Evolutionary conservation across 441 rosid genomes (phyloP), one percentile per base, ranked within the genome.

Genomic region (Adansonia grandidieri): DNA sequence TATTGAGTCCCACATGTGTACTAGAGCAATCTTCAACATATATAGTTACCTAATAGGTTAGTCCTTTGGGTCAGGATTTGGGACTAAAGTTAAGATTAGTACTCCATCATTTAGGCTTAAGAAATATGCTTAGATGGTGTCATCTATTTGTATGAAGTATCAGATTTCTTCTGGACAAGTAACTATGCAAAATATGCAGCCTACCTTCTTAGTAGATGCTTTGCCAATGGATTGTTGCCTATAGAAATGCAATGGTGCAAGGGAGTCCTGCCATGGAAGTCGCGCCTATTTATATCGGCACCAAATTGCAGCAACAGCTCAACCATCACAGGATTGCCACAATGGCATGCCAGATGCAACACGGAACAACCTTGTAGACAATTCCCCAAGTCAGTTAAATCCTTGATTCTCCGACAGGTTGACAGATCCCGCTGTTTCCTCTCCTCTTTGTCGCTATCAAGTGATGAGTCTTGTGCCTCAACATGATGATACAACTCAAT

Each of bases 341-440:
- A 76, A 64, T 86, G 91, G 79, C 96, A 93, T 37, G 95, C 98
- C 85, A 95, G 83, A 80, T 95, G 98, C 86, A 95, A 86, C 71
- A 95, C 73, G 3, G 98, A 91, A 84, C 95, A 90, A 66, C 98
- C 98, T 84, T 91, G 96, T 82, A 93, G 92, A 86, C 97, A 93
- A 76, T 71, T 89, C 71, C 87, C 90, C 2, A 89, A 91, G 78
- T 91, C 89, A 69, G 82, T 79, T 67, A 91, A 86, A 72, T 85
- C 89, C 75, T 80, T 88, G 83, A 88, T 86, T 84, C 89, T 88
- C 84, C 81, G 87, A 82, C 95, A 92, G 76, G 66, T 74, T 68
- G 82, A 81, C 65, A 94, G 97, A 82, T 90, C 93, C 74, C 79
- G 76, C 61, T 80, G 83, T 79, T 82, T 85, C 77, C 15, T 78